A percentile compares a stretch with the other conserved stretches of the same genome.
Conservation (phyloP, 2,329 filamentous ascomycete genomes). For the Fusarium udum region DNA sequence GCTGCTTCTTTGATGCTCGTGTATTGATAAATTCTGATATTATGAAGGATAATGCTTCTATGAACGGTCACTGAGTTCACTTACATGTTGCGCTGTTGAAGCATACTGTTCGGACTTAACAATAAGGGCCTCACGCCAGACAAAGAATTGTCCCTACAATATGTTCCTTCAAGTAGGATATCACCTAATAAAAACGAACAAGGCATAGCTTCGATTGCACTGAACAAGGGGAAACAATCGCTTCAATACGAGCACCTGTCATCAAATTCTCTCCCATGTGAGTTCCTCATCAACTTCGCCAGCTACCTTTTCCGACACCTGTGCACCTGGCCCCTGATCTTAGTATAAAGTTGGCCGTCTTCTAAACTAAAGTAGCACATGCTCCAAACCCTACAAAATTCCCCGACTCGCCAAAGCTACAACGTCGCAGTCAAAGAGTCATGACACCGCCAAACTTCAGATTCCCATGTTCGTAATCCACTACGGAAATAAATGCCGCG, state of each 20-base stretch:
- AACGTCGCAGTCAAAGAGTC: neutral
- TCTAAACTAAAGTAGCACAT: neutral
- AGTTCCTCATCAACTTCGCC: too few species aligned
- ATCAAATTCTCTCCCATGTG: neutral
- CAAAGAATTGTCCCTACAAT: neutral
- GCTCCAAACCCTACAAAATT: neutral
- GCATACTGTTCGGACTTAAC: neutral
- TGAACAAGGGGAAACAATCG: neutral
- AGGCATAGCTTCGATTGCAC: neutral
- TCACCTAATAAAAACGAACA: neutral
- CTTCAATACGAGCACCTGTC: too few species aligned
- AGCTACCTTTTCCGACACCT: neutral
- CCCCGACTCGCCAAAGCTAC: neutral
- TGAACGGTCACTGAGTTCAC: neutral
- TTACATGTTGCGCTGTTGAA: neutral
- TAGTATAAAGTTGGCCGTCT: neutral
- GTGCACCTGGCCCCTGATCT: accelerated
- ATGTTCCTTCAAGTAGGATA: accelerated
- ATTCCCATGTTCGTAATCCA: neutral
- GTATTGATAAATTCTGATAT: neutral
- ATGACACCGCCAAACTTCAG: neutral
- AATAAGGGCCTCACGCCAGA: neutral
- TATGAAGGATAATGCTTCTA: neutral
- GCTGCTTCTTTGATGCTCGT: neutral
- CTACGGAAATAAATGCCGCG: neutral